Base-by-base conservation (phyloP, 352 stramenopile species). In the Phytopythium litorale region DNA sequence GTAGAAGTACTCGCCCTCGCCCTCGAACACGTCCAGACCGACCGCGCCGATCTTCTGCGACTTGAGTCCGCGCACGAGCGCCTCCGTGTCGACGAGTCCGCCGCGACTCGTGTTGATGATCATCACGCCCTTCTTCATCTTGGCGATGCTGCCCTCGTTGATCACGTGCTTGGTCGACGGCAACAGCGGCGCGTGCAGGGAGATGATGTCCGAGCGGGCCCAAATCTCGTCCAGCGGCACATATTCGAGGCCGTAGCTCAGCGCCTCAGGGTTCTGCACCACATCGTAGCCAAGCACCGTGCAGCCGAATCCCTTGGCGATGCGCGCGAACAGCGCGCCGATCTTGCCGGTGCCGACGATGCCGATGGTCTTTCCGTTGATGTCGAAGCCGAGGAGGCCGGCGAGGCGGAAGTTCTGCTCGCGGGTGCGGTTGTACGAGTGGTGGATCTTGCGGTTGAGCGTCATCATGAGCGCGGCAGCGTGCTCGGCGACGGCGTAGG, bases 61-160 rank as follows among this genome's bases (percentile, higher is more conserved):
- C 46, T 81, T 64, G 28, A n/a, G n/a, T n/a, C n/a, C n/a, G n/a
- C n/a, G n/a, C n/a, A 97, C 77, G 1, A 98, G 67, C 7, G 87
- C 83, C 13, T 76, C 77, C 15, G 88, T 97, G 64, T 97, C 83
- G 40, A 97, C 84, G 8, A 97, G 67, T n/a, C 84, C 88, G 56
- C 92, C 91, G 58, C 89, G 88, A 28, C 81, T 91, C 15, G 88
- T 96, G 67, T 97, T 98, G 66, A 98, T 97, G 13, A 98, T 66
- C 64, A 95, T 85, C 4, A 97, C 87, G 18, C 81, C 74, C 15
- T 91, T 62, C 72, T 97, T 97, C 72, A 98, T 92, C 71, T 92
- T 84, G 13, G 70, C 65, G 50, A 98, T 83, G 78, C n/a, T n/a
- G n/a, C n/a, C n/a, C n/a, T n/a, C 69, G 63, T 96, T 93, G 60